phyloP scores from a whole-genome alignment of 108 stramenopile species.

The Skeletonema tropicum region DNA sequence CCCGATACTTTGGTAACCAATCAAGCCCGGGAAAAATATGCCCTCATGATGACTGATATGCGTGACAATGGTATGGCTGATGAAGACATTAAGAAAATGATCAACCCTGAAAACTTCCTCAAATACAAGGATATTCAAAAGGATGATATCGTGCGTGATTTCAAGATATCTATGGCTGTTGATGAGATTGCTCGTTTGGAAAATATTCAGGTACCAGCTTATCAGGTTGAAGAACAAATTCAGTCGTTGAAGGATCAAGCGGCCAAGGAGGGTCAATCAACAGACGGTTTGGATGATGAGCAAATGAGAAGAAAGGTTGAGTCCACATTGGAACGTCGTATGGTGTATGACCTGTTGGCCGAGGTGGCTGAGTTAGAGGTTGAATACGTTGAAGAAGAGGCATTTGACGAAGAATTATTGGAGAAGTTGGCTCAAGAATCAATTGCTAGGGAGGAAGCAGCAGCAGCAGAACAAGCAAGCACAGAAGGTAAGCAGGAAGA shows the following conservation, averaged over 20 bases:
- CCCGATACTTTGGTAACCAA: conserved; percentile 92
- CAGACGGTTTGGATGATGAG: conserved; percentile 74
- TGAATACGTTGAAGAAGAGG: conserved; percentile 63
- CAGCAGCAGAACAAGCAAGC: conserved; percentile 10
- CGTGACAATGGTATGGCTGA: conserved; percentile 87
- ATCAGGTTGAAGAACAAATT: conserved; percentile 87
- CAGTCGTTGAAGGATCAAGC: conserved; percentile 77
- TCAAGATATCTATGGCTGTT: conserved; percentile 85
- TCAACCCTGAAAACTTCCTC: conserved; percentile 90
- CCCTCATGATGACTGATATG: conserved; percentile 96
- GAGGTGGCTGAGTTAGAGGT: conserved; percentile 78
- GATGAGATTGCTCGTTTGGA: conserved; percentile 87
- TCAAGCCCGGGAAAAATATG: conserved; percentile 93
- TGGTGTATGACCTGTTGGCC: conserved; percentile 85
- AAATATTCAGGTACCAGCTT: conserved; percentile 76
- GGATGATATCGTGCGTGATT: conserved; percentile 77
- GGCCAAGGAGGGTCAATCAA: conserved; percentile 43
- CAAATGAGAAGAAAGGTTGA: conserved; percentile 75
- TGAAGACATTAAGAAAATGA: conserved; percentile 91
- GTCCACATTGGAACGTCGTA: conserved; percentile 74
- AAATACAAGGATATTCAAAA: conserved; percentile 93
- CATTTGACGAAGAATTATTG: conserved; percentile 82
- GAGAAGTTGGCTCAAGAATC: conserved; percentile 79
- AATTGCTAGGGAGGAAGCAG: conserved; percentile 61
- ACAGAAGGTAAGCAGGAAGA: conserved; percentile 27